Evolutionary conservation across 2,329 filamentous ascomycete species (phyloP).

Genomic region (Didymella glomerata): DNA sequence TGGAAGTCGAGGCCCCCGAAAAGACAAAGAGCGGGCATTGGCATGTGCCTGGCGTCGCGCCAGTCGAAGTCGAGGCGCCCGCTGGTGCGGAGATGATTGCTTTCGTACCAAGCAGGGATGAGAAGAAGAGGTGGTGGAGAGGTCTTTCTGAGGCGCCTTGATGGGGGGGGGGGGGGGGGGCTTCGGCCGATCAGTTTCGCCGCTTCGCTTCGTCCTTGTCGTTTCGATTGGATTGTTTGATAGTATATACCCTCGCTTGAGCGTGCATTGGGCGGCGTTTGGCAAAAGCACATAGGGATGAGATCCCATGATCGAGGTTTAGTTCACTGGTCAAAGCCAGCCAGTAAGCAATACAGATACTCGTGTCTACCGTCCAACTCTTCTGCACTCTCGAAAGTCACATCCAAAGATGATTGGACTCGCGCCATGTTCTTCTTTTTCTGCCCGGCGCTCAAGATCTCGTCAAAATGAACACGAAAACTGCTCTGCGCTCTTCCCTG

Average conservation of each 20-base stretch:
- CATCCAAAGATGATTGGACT: too few species aligned
- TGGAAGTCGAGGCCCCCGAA: constrained; percentile 18
- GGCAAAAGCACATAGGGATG: background rate
- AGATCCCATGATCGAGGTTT: too few species aligned
- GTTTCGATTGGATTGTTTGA: background rate
- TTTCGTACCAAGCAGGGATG: background rate
- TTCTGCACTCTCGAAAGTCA: too few species aligned
- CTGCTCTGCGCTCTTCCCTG: background rate
- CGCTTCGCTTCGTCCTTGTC: background rate
- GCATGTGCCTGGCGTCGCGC: background rate
- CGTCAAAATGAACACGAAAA: background rate
- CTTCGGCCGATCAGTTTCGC: too few species aligned
- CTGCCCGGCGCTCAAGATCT: too few species aligned
- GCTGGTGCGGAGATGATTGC: background rate
- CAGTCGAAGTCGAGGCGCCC: constrained; percentile 5
- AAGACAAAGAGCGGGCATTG: constrained; percentile 2
- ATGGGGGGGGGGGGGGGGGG: background rate
- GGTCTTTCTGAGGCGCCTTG: constrained; percentile 4
- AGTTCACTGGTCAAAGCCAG: too few species aligned
- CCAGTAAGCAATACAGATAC: too few species aligned
- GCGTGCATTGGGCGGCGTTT: constrained; percentile 16
- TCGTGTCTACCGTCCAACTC: too few species aligned
- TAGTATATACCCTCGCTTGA: constrained; percentile 12
- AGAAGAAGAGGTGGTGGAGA: constrained; percentile 2
- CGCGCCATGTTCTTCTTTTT: too few species aligned